Conservation (phyloP, 2,329 filamentous ascomycete species). For the Dactylonectria estremocensis region DNA sequence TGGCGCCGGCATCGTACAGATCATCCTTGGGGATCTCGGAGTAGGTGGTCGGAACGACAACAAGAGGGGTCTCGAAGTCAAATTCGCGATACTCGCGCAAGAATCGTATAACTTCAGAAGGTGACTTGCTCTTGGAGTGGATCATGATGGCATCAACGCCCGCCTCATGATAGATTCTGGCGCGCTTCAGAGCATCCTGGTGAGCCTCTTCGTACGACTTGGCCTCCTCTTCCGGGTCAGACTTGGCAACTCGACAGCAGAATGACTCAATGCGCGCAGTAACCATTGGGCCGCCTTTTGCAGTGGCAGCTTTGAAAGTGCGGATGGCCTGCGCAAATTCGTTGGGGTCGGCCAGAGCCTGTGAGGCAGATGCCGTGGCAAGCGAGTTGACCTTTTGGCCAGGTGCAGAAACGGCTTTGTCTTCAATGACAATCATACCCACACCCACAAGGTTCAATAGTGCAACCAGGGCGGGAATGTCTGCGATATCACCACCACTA, state of each 20-base stretch:
- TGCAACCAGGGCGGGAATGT: slow-evolving; percentile 28
- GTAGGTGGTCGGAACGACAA: slow-evolving; percentile 1
- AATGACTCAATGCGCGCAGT: slow-evolving; percentile 1
- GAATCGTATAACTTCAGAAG: slow-evolving; percentile 21
- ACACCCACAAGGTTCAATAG: slow-evolving; percentile 27
- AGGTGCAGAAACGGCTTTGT: slow-evolving; percentile 29
- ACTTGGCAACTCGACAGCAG: slow-evolving; percentile 3
- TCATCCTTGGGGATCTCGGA: slow-evolving; percentile 15
- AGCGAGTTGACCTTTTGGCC: slow-evolving; percentile 32
- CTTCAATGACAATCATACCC: slow-evolving; percentile 30
- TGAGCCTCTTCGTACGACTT: slow-evolving; percentile 2
- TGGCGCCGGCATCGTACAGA: slow-evolving; percentile 26
- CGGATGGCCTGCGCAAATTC: slow-evolving; percentile 24
- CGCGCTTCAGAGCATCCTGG: slow-evolving; percentile 23
- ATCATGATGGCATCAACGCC: slow-evolving; percentile 33
- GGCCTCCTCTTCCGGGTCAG: slow-evolving; percentile 1
- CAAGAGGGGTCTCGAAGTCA: slow-evolving; percentile 1
- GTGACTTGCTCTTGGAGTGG: slow-evolving; percentile 30
- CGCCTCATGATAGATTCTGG: slow-evolving; percentile 26
- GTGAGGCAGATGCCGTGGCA: slow-evolving; percentile 25
- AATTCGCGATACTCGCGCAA: slow-evolving; percentile 24
- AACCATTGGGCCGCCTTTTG: slow-evolving; percentile 2
- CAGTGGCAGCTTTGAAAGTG: background rate
- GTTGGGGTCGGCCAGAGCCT: slow-evolving; percentile 21
- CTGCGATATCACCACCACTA: slow-evolving; percentile 24